These are phyloP conservation scores for Umbelopsis isabellina DNA, from an alignment of 192 early-diverging fungal genomes.

Conservation along the genomic window DNA sequence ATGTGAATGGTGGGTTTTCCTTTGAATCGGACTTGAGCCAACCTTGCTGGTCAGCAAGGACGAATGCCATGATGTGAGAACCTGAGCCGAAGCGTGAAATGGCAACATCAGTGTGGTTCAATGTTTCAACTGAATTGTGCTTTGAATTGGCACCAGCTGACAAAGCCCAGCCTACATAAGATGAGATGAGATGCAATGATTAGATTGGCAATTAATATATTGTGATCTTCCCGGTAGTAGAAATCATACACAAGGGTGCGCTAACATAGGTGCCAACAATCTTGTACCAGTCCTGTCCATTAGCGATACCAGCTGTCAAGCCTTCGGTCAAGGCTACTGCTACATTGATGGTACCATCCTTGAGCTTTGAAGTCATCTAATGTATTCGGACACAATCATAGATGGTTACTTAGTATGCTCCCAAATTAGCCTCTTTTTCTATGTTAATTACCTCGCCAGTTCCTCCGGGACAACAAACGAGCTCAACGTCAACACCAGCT, in stretches of 20 bases:
- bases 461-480: constrained; percentile 55
- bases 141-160: constrained; percentile 57
- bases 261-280: constrained; percentile 83
- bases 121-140: constrained; percentile 44
- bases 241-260: constrained; percentile 66
- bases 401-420: constrained; percentile 2
- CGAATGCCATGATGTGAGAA: constrained; percentile 76
- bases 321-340: constrained; percentile 92
- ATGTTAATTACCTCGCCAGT: constrained; percentile 49
- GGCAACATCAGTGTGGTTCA: constrained; percentile 47
- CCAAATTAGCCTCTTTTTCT: background rate
- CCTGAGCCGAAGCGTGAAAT: constrained; percentile 80
- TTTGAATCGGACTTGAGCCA: constrained; percentile 49
- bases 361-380: constrained; percentile 62
- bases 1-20: constrained; percentile 55
- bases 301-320: constrained; percentile 64
- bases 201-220: constrained; percentile 12
- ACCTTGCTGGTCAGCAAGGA: constrained; percentile 65
- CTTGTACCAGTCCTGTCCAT: constrained; percentile 61
- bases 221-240: background rate
- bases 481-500: constrained; percentile 55
- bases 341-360: constrained; percentile 71
- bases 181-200: constrained; percentile 17
- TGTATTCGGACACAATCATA: background rate
- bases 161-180: constrained; percentile 62